Base-by-base conservation (phyloP, 768 basidiomycete genomes). In the Neoboletus subvelutipes region DNA sequence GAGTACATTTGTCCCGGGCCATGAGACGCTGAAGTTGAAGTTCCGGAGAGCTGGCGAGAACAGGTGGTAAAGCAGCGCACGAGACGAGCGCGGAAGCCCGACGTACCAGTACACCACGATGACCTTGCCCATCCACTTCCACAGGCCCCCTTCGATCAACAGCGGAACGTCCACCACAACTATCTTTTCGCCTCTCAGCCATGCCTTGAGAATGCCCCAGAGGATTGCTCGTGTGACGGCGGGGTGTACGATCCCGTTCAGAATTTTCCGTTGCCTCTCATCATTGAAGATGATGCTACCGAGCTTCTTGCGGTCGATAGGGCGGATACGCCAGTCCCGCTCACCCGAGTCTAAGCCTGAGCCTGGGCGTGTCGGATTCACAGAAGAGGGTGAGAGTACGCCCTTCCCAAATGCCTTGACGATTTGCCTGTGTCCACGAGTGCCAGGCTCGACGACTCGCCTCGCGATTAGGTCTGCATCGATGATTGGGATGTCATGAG, bases 391-490 rank as follows among this genome's bases (percentile, higher is more conserved):
- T 1, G 77, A 75, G 10, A 97, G 77, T 1, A 98, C 77, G 11
- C 79, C 80, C 1, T 69, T 65, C 0, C 97, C 95, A 69, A 98
- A 98, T 31, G 78, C 76, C 7, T 76, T 61, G 37, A 84, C 79
- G 54, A 98, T 90, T 26, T 82, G 76, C 29, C 73, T 72, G 65
- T 92, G 87, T 0, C 80, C 90, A 11, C 79, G 80, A 13, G 91
- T 90, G 45, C 92, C 91, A 2, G 94, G 94, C 57, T 84, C 80
- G 55, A 98, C 90, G 55, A 90, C 94, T 63, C 86, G 75, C 39
- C 94, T 87, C 4, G 95, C 92, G 49, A 98, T 80, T 17, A 91
- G 60, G 77, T 98, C 96, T 2, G 96, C 94, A 68, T 99, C 97
- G 64, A 98, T 82, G 63, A 98, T 76, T n/a, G 93, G 91, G 31